Conservation (phyloP, 768 basidiomycete genomes). For the Trametes sanguinea region DNA sequence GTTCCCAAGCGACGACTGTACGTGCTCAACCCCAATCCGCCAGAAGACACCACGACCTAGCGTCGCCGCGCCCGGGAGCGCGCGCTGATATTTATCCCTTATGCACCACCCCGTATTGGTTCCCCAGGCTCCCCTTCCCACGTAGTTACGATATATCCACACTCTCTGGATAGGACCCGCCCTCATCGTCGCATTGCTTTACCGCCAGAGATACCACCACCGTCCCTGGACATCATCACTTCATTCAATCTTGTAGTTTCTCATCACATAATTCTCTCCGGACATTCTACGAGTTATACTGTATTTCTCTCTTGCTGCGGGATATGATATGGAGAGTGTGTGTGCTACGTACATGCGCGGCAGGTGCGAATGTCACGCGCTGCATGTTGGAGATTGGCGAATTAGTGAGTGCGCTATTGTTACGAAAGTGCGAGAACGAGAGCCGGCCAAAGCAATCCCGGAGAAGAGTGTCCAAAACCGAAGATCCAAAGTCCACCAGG, state of each 20-base stretch:
- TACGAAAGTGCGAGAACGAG: slow-evolving; percentile 10
- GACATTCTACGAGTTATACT: slow-evolving; percentile 22
- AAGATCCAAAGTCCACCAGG: not conserved
- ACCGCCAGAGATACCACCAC: slow-evolving; percentile 16
- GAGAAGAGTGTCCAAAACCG: slow-evolving; percentile 7
- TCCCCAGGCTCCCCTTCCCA: not conserved
- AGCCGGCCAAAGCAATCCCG: slow-evolving; percentile 19
- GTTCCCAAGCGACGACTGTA: slow-evolving; percentile 74
- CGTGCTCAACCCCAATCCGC: slow-evolving; percentile 59
- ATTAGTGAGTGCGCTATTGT: not conserved
- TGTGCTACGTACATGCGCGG: slow-evolving; percentile 21
- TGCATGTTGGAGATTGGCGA: not conserved
- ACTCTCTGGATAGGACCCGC: not conserved
- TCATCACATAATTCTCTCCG: slow-evolving; percentile 20
- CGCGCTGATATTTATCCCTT: slow-evolving; percentile 19
- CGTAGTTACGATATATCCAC: slow-evolving; percentile 25
- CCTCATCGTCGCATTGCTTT: slow-evolving; percentile 15
- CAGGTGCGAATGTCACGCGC: not conserved
- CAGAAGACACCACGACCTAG: slow-evolving; percentile 31
- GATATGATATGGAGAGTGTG: slow-evolving; percentile 20
- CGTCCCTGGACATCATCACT: slow-evolving; percentile 12
- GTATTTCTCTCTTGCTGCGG: slow-evolving; percentile 26
- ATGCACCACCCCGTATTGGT: slow-evolving; percentile 20
- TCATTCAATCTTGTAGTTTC: slow-evolving; percentile 22
- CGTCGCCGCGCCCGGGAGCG: not conserved